Conservation (phyloP, 345 rosid genomes). For the Crucihimalaya himalaica region DNA sequence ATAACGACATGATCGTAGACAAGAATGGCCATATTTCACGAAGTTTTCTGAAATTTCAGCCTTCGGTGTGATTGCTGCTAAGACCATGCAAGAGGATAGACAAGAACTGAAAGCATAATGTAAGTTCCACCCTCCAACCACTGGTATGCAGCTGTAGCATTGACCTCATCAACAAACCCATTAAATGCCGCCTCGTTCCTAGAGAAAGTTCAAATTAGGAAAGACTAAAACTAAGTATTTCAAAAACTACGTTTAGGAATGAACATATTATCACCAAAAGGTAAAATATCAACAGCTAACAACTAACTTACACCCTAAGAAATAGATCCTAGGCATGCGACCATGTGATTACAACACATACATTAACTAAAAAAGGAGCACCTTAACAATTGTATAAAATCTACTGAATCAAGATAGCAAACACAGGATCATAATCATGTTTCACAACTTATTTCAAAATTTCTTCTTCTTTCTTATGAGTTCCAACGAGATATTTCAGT, state of each 20-base stretch:
- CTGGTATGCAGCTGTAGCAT: slow-evolving; percentile 80
- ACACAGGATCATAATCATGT: background rate
- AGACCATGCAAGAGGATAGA: slow-evolving; percentile 91
- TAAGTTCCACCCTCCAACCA: slow-evolving; percentile 96
- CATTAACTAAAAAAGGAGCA: background rate
- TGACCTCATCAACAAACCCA: slow-evolving; percentile 88
- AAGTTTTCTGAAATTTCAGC: slow-evolving; percentile 78
- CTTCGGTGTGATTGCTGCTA: slow-evolving; percentile 81
- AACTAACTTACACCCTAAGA: slow-evolving; percentile 87
- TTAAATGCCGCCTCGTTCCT: slow-evolving; percentile 89
- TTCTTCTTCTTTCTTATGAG: background rate
- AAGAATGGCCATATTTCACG: slow-evolving; percentile 96
- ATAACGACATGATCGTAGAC: slow-evolving; percentile 95
- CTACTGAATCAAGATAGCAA: background rate
- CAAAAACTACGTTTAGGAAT: slow-evolving; percentile 6
- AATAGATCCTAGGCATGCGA: slow-evolving; percentile 87
- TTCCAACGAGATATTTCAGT: background rate
- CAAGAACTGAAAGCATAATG: slow-evolving; percentile 72
- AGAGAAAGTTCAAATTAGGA: slow-evolving; percentile 23
- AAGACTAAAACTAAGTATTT: slow-evolving; percentile 2
- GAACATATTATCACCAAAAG: background rate
- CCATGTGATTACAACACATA: slow-evolving; percentile 48
- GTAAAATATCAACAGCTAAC: background rate
- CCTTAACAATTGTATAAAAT: background rate
- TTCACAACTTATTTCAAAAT: background rate